Evolutionary conservation across 1,284 basidiomycete species (phyloP).

Genomic region (Tilletiopsis washingtonensis): DNA sequence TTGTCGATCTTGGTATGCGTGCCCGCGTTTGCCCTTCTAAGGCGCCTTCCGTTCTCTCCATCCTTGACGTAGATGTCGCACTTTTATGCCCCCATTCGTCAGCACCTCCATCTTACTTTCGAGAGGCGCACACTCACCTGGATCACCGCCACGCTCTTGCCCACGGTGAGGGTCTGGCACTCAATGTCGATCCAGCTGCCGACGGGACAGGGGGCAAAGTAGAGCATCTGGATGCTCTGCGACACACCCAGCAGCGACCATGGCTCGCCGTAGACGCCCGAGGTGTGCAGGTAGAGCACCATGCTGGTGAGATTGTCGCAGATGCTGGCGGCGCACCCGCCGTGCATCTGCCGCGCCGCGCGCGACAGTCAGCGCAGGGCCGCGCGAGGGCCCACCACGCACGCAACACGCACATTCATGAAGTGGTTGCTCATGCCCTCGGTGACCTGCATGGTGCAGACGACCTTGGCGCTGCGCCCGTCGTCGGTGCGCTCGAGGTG

Average conservation of each 20-base stretch:
- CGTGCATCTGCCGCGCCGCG: too few relatives aligned
- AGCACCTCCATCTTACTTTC: not conserved
- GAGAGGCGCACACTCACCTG: constrained; percentile 6
- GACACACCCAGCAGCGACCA: constrained; percentile 43
- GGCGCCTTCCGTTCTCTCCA: constrained; percentile 18
- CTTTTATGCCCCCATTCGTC: not conserved
- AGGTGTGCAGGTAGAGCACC: constrained; percentile 23
- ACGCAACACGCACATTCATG: too few relatives aligned
- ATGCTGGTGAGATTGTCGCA: too few relatives aligned
- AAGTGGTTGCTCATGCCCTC: too few relatives aligned
- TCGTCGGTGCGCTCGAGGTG: too few relatives aligned
- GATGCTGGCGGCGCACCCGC: too few relatives aligned
- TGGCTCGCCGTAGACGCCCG: constrained; percentile 18
- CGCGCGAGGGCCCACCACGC: too few relatives aligned
- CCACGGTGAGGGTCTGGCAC: constrained; percentile 19
- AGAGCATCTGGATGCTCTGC: constrained; percentile 35
- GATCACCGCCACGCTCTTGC: constrained; percentile 24
- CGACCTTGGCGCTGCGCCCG: too few relatives aligned
- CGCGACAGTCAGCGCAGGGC: too few relatives aligned
- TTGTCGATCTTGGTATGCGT: constrained; percentile 38
- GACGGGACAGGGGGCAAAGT: constrained; percentile 31
- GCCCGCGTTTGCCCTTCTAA: constrained; percentile 16
- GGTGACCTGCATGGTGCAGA: too few relatives aligned
- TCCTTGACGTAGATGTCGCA: constrained; percentile 29
- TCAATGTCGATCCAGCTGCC: constrained; percentile 37